A percentile compares a stretch with the other conserved stretches of the same genome.
Conservation (phyloP, 2,329 filamentous ascomycete genomes). For the Cladorrhinum sp. region DNA sequence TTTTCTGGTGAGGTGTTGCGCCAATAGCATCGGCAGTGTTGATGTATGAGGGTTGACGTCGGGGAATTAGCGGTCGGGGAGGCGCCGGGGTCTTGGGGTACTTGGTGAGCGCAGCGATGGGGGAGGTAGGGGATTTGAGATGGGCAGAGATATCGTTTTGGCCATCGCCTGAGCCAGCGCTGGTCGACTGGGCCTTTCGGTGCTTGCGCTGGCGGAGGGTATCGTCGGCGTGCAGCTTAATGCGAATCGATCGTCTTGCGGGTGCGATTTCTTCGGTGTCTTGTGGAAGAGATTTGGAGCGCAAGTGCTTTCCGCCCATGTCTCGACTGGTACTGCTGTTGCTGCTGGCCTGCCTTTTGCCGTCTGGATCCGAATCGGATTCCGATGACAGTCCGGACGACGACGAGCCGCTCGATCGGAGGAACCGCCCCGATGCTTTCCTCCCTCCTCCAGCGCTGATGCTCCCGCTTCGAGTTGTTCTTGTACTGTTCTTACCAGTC, state of each 20-base stretch:
- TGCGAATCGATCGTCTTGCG: slow-evolving; percentile 77
- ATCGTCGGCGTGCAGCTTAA: slow-evolving; percentile 84
- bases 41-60: slow-evolving; percentile 84
- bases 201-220: slow-evolving; percentile 70
- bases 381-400: slow-evolving; percentile 70
- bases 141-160: slow-evolving; percentile 66
- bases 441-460: slow-evolving; percentile 22
- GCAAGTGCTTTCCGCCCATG: slow-evolving; percentile 43
- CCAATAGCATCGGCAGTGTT: slow-evolving; percentile 52
- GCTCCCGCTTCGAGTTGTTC: slow-evolving; percentile 15
- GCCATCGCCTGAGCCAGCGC: slow-evolving; percentile 33
- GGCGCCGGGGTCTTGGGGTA: slow-evolving; percentile 89
- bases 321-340: slow-evolving; percentile 34
- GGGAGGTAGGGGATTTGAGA: slow-evolving; percentile 90
- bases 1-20: slow-evolving; percentile 69
- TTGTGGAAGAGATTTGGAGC: slow-evolving; percentile 58
- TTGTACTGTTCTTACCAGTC: slow-evolving; percentile 9
- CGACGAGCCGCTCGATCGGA: slow-evolving; percentile 43
- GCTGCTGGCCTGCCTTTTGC: slow-evolving; percentile 30
- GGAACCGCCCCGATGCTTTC: slow-evolving; percentile 22
- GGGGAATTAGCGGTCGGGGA: slow-evolving; percentile 83
- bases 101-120: slow-evolving; percentile 72
- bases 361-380: slow-evolving; percentile 59
- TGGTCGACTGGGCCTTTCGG: slow-evolving; percentile 55
- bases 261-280: slow-evolving; percentile 64